Evolutionary conservation across 192 early-diverging fungal species (phyloP), one percentile per base, ranked within the genome.

Genomic region (Funneliformis mosseae): DNA sequence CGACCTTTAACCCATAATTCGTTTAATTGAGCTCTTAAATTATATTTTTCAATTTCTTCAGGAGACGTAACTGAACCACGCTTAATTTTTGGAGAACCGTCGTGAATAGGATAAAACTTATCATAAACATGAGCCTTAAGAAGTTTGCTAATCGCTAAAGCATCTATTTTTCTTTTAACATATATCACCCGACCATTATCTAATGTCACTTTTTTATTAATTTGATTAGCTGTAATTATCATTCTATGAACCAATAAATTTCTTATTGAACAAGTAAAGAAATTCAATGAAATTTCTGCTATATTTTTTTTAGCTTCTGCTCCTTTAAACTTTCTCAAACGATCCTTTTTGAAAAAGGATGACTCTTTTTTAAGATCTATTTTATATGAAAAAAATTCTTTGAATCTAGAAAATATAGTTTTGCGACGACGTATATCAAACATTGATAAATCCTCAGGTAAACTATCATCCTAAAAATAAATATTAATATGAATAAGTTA

Each of bases 101-200:
- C 90, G 69, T 92, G 91, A 8, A 92, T 60, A 18, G 91, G 84
- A 76, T 83, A 92, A 73, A 86, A 81, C 45, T 85, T 83, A 0
- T 80, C 80, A 76, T 83, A 89, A 3, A 84, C 83, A 12, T 83
- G 67, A 50, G 86, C 84, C 11, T 87, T 77, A 14, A 90, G 39
- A 18, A 88, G 77, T 21, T 86, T 61, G 41, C 85, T 83, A 72
- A 92, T 82, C 0, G 84, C 90, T 59, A 87, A 78, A 11, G 80
- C 72, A 74, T 83, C 78, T 9, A 83, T 80, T 14, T 66, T 62
- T 68, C 83, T 82, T 63, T 78, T 78, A 23, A 23, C 38, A 33
- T 42, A 80, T 78, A 42, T 48, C 59, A 33, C 64, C 48, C 38
- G 80, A 81, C 66, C 82, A 69, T 78, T 80, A 71, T 21, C 69